Conservation (phyloP, 441 rosid species). For the Populus hybrid region DNA sequence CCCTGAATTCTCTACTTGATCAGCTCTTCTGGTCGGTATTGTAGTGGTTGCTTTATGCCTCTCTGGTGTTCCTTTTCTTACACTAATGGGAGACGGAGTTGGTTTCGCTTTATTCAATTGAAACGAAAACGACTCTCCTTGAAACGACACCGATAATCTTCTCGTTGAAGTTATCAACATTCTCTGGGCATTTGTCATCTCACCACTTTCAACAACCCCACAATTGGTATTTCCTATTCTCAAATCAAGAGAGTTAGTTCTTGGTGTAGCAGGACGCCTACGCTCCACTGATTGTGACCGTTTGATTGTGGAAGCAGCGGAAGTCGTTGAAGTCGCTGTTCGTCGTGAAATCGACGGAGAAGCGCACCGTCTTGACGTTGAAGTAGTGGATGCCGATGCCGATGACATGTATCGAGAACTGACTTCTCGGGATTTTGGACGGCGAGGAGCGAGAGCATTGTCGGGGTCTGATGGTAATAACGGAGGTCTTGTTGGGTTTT, state of each 20-base stretch:
- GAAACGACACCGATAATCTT: conserved; percentile 80
- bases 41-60: conserved; percentile 46
- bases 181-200: conserved; percentile 53
- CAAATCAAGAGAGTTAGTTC: conserved; percentile 39
- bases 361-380: conserved; percentile 45
- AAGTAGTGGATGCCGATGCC: conserved; percentile 26
- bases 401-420: conserved; percentile 58
- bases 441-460: conserved; percentile 55
- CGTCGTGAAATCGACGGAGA: conserved; percentile 62
- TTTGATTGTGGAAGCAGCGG: conserved; percentile 38
- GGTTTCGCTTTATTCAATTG: conserved; percentile 68
- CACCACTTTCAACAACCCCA: conserved; percentile 9
- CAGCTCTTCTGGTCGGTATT: conserved; percentile 34
- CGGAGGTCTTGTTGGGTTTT: conserved; percentile 39
- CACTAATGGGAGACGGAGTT: conserved; percentile 44
- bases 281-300: conserved; percentile 77
- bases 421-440: conserved; percentile 58
- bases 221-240: conserved; percentile 28
- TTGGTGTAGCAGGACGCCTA: conserved; percentile 45
- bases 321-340: conserved; percentile 31
- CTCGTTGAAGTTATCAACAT: conserved; percentile 69
- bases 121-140: conserved; percentile 67
- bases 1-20: conserved; percentile 60
- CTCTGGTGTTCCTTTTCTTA: conserved; percentile 72
- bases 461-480: conserved; percentile 59